phyloP scores from a whole-genome alignment of 495 filamentous ascomycete species.

The Penicillium pancosmium region DNA sequence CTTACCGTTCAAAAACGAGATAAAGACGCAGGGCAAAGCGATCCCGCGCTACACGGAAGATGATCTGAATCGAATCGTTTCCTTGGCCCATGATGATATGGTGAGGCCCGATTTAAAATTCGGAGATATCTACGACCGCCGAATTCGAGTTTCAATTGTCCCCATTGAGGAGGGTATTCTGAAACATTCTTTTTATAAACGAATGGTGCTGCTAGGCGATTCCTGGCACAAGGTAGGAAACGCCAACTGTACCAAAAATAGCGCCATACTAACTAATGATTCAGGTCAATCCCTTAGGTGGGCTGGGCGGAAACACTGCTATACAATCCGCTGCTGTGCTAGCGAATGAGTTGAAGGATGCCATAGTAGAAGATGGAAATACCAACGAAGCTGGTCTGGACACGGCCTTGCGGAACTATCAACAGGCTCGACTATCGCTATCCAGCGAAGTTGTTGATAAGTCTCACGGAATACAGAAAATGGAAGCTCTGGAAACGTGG shows the following conservation, averaged over 20 bases:
- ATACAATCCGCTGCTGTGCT: slow-evolving; percentile 42
- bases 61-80: slow-evolving; percentile 25
- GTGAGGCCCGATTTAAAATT: slow-evolving; percentile 33
- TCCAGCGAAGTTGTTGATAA: not conserved
- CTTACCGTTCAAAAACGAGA: slow-evolving; percentile 30
- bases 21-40: slow-evolving; percentile 11
- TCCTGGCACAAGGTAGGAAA: slow-evolving; percentile 14
- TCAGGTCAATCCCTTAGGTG: slow-evolving; percentile 27
- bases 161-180: slow-evolving; percentile 5
- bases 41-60: slow-evolving; percentile 36
- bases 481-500: slow-evolving; percentile 10
- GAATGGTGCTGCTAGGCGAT: slow-evolving; percentile 13
- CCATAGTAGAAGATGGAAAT: slow-evolving; percentile 2
- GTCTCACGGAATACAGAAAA: slow-evolving; percentile 1
- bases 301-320: slow-evolving; percentile 42
- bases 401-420: slow-evolving; percentile 7
- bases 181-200: slow-evolving; percentile 6
- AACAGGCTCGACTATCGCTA: not conserved
- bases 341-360: slow-evolving; percentile 27
- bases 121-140: slow-evolving; percentile 37
- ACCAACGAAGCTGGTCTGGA: slow-evolving; percentile 1
- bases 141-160: slow-evolving; percentile 11
- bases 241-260: not conserved
- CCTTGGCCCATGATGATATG: slow-evolving; percentile 22
- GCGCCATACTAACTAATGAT: not conserved